Evolutionary conservation across 208 protist species (phyloP).

Genomic region (Willaertia magna): DNA sequence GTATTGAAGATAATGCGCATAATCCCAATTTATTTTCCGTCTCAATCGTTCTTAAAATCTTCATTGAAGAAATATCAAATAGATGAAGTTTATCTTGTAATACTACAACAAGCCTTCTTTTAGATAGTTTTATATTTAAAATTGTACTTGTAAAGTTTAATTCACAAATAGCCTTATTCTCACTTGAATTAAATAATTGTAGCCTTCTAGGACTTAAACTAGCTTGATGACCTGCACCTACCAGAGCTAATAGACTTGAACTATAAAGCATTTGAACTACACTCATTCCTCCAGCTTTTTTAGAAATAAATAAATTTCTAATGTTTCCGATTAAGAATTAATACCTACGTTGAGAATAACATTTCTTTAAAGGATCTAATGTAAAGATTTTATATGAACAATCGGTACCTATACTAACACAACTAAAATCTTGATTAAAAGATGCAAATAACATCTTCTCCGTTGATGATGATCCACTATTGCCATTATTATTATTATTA

Average conservation of each 20-base stretch:
- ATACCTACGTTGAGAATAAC: background rate
- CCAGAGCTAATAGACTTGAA: slow-evolving; percentile 25
- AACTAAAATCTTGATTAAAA: slow-evolving; percentile 4
- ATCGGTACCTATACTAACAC: slow-evolving; percentile 2
- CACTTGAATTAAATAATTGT: slow-evolving; percentile 29
- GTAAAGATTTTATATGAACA: background rate
- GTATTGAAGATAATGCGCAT: background rate
- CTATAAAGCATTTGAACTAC: slow-evolving; percentile 35
- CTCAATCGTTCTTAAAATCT: slow-evolving; percentile 24
- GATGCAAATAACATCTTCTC: background rate
- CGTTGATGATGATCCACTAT: no score
- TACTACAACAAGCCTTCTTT: slow-evolving; percentile 31
- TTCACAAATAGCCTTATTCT: slow-evolving; percentile 31
- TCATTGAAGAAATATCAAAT: slow-evolving; percentile 36
- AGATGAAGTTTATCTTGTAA: slow-evolving; percentile 32
- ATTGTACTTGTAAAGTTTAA: slow-evolving; percentile 31
- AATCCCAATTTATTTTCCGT: slow-evolving; percentile 7
- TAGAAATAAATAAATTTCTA: background rate
- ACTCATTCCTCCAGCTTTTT: slow-evolving; percentile 20
- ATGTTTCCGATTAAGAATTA: background rate
- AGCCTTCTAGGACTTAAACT: slow-evolving; percentile 19
- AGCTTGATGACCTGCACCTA: slow-evolving; percentile 29
- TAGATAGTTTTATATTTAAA: slow-evolving; percentile 26
- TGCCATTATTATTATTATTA: no score
- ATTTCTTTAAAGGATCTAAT: background rate